Percentiles rank a stretch among this genome's conserved stretches.
phyloP scores from a whole-genome alignment of 169 alveolate genomes.

The Cytauxzoon felis region DNA sequence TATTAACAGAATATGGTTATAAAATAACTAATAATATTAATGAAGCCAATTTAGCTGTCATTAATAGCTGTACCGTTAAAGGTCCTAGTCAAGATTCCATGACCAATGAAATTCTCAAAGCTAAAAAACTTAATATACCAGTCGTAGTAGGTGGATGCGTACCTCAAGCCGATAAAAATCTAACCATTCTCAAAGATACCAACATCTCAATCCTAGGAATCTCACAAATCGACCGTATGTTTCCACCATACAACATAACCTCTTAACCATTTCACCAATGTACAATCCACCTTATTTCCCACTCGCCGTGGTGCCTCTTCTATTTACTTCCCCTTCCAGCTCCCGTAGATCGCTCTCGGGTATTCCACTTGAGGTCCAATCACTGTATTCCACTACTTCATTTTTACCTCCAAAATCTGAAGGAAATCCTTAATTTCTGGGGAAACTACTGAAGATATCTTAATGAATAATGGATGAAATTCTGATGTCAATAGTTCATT shows the following conservation, averaged over 20 bases:
- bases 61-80: conserved; percentile 98
- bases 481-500: too few species aligned
- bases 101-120: conserved; percentile 66
- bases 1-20: conserved; percentile 88
- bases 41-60: conserved; percentile 87
- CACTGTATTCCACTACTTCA: too few species aligned
- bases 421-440: too few species aligned
- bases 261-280: conserved; percentile 1
- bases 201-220: conserved; percentile 79
- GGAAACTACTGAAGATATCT: too few species aligned
- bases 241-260: neutral
- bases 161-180: conserved; percentile 89
- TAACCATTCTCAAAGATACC: conserved; percentile 53
- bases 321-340: too few species aligned
- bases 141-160: conserved; percentile 94
- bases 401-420: too few species aligned
- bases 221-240: conserved; percentile 74
- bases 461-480: too few species aligned
- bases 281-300: too few species aligned
- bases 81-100: conserved; percentile 96
- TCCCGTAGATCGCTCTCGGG: too few species aligned
- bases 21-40: conserved; percentile 85
- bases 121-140: conserved; percentile 38
- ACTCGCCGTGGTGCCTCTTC: too few species aligned
- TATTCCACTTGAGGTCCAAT: too few species aligned